Base-by-base conservation (phyloP, 2,329 filamentous ascomycete species). In the Trichophyton verrucosum region DNA sequence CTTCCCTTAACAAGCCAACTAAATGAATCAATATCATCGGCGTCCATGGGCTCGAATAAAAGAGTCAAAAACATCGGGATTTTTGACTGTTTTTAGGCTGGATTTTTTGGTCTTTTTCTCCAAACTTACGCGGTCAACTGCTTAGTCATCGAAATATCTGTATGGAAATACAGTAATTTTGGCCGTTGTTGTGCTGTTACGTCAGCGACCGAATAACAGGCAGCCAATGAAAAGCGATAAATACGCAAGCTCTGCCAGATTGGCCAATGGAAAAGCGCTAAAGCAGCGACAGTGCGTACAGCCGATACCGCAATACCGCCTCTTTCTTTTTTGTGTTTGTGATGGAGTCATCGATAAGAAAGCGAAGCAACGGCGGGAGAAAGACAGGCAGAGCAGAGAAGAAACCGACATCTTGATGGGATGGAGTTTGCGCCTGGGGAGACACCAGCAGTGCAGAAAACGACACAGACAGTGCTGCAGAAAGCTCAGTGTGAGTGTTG, bases 181-280 rank as follows among this genome's bases (percentile, higher is more conserved):
- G 27, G 51, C 51, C 51, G 51, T 55, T 55, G 51, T 55, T 55
- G 22, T 53, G 51, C 17, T 30, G 33, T 55, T 55, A 55, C 51
- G 51, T 55, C 51, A 55, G 51, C 51, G 24, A 11, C 33, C 17
- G 27, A 55, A 3, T 17, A 6, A 27, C n/a, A 55, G 33, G 2
- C 4, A 13, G 15, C 56, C 56, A 58, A 58, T 24, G 1, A 7
- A 15, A 58, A 33, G 2, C 11, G 11, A 27, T 13, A 22, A 30
- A 22, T 58, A 44, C 36, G 17, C 20, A 20, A 58, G 56, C 56
- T 58, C 40, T 27, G 9, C 3, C 36, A 46, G n/a, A 58, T 46
- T 58, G 56, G 11, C 56, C 56, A 58, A 58, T 58, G 20, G 24
- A 13, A 17, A 24, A 8, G 24, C 51, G 13, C 4, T 6, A 38